Conservation (phyloP, 345 rosid species). For the Rhodamnia argentea region DNA sequence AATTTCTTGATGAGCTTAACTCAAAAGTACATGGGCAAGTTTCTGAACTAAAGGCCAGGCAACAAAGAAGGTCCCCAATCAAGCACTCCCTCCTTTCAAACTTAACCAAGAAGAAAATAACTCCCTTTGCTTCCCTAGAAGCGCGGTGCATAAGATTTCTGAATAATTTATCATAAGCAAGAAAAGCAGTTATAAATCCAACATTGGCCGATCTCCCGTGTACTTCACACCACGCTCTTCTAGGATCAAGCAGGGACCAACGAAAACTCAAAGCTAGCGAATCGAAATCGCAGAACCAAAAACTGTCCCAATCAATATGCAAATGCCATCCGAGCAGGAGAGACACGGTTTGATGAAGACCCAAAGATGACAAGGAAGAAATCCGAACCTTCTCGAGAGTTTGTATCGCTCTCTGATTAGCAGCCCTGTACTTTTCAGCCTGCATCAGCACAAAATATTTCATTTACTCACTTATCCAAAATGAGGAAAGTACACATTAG, state of each 20-base stretch:
- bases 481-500: not conserved
- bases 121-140: not conserved
- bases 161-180: not conserved
- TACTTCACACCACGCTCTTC: not conserved
- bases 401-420: slow-evolving; percentile 72
- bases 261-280: not conserved
- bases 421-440: slow-evolving; percentile 55
- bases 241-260: not conserved
- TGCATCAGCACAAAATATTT: slow-evolving; percentile 9
- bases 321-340: not conserved
- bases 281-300: not conserved
- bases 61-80: not conserved
- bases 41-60: not conserved
- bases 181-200: not conserved
- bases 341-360: not conserved
- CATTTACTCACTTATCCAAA: not conserved
- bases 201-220: not conserved
- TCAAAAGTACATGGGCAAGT: not conserved
- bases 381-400: slow-evolving; percentile 59
- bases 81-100: not conserved
- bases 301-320: not conserved
- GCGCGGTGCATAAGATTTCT: not conserved
- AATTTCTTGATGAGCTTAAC: not conserved
- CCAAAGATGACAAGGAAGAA: not conserved
- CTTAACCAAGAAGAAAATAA: not conserved